These are phyloP conservation scores for Lantana camara DNA, from an alignment of 257 asterid species.

Conservation along the genomic window DNA sequence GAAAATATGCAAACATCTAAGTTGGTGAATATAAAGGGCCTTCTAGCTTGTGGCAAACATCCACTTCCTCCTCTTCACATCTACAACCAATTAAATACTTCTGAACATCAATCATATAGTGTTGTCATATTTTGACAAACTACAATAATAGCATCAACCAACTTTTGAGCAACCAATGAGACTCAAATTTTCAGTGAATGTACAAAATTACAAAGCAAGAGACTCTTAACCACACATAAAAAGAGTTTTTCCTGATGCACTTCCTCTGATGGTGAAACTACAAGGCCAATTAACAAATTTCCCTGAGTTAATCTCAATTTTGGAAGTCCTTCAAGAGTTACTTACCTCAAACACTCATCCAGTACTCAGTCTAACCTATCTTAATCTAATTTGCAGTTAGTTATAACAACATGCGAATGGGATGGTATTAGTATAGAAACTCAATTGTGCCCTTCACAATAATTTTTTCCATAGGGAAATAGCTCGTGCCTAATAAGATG, in stretches of 20 bases:
- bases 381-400: too few relatives aligned
- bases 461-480: constrained; percentile 5
- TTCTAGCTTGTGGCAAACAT: too few relatives aligned
- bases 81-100: constrained; percentile 42
- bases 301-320: not conserved
- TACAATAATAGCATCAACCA: not conserved
- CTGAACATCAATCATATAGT: not conserved
- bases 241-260: too few relatives aligned
- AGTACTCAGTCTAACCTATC: too few relatives aligned
- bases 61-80: constrained; percentile 96
- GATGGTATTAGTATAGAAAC: not conserved
- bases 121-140: too few relatives aligned
- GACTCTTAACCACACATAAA: not conserved
- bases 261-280: too few relatives aligned
- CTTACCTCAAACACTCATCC: not conserved
- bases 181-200: not conserved
- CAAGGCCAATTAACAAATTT: not conserved
- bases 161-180: not conserved
- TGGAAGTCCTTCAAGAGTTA: not conserved
- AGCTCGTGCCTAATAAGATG: not conserved
- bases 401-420: not conserved
- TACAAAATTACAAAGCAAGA: not conserved
- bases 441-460: not conserved
- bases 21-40: too few relatives aligned
- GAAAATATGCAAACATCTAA: not conserved